These are phyloP conservation scores for Hirschioporus abietinus DNA, from an alignment of 768 basidiomycete genomes.

Conservation along the genomic window DNA sequence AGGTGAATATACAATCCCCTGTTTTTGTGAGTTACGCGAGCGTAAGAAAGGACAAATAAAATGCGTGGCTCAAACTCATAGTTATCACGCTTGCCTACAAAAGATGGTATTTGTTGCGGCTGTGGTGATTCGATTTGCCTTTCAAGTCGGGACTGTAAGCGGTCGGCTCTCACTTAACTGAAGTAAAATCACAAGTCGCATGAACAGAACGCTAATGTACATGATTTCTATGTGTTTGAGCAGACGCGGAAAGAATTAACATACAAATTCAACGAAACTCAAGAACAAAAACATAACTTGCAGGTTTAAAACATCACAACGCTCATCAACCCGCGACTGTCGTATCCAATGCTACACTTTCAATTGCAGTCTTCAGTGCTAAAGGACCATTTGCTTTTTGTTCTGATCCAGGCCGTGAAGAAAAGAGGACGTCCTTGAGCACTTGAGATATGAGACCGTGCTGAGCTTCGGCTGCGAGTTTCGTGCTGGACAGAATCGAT, in stretches of 20 bases:
- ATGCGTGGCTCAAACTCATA: too few species aligned
- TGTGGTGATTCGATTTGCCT: too few species aligned
- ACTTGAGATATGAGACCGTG: conserved; percentile 93
- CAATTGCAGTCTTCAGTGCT: neutral
- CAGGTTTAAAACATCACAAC: neutral
- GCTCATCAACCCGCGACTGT: neutral
- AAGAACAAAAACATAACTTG: neutral
- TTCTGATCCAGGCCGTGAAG: conserved; percentile 33
- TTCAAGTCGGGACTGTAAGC: too few species aligned
- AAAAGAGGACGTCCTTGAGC: conserved; percentile 90
- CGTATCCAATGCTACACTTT: neutral
- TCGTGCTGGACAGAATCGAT: conserved; percentile 47
- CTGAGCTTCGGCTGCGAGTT: conserved; percentile 86
- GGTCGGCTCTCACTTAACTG: too few species aligned
- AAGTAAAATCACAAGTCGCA: neutral
- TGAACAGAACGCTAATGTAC: neutral
- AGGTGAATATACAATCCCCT: neutral
- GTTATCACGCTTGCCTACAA: too few species aligned
- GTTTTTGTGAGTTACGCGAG: too few species aligned
- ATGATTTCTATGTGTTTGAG: neutral
- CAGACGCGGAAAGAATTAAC: neutral
- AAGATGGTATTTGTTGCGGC: too few species aligned
- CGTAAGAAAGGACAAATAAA: too few species aligned
- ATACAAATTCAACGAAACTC: neutral
- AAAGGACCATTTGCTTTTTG: neutral